Base-by-base conservation (phyloP, 129 eudicot species). In the Flaveria brownii region DNA sequence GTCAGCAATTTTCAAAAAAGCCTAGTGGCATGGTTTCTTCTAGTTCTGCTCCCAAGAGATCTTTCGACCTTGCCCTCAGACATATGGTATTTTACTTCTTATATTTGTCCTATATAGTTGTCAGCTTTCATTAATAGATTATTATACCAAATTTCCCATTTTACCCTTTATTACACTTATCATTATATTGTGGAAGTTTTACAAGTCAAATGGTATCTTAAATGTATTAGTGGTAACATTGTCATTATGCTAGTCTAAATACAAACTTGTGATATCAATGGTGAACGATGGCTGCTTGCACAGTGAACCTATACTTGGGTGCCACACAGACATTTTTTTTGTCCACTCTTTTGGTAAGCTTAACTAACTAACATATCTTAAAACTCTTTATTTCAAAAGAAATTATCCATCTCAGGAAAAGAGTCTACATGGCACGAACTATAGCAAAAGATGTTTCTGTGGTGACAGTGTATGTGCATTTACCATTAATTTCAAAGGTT, bases 11-110 rank as follows among this genome's bases (percentile, higher is more conserved):
- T 82, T 88, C 92, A n/a, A 88, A 83, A 84, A 94, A 83, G 67
- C 85, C 88, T 22, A 66, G 59, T 1, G 89, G 83, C 77, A 57
- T 51, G 11, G 57, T 87, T 62, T 59, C 90, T 71, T 85, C 97
- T 18, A 86, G 83, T 82, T 88, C 97, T 46, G 98, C 97, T 73
- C 96, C 98, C 5, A 94, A 91, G 80, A 89, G 98, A 83, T 88
- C 97, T 46, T 89, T 89, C 54, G 98, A 94, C 82, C 62, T 87
- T 71, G 97, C 96, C n/a, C 90, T 93, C 59, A 90, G 97, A 63
- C 96, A 89, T 83, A 89, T 89, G 97, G 98, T 94, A 94, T 57
- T 25, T 65, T 63, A 50, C 71, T 77, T 68, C 81, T 74, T 61
- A 49, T 11, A 2, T 14, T n/a, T 52, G 9, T 52, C 22, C 23